Percentiles rank a stretch among this genome's conserved stretches.
phyloP scores from a whole-genome alignment of 805 yeast genomes.

The Suhomyces tanzawaensis region DNA sequence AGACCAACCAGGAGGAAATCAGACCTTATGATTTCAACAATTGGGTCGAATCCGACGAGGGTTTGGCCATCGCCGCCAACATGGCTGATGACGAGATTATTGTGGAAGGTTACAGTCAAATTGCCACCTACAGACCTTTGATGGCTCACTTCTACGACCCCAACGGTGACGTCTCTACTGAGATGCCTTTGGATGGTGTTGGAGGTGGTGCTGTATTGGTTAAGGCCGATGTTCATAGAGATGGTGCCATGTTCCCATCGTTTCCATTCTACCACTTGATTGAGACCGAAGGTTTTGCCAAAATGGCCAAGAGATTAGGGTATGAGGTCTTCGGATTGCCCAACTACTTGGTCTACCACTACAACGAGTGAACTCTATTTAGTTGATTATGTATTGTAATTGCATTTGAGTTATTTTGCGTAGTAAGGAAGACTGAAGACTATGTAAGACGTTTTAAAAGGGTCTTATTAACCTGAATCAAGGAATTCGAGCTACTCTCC shows the following conservation, averaged over 20 bases:
- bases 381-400: not conserved
- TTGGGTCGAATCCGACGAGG: slow-evolving; percentile 87
- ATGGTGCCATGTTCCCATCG: slow-evolving; percentile 99
- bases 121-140: slow-evolving; percentile 90
- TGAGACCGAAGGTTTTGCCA: slow-evolving; percentile 98
- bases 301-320: slow-evolving; percentile 93
- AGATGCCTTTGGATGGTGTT: slow-evolving; percentile 91
- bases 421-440: no score
- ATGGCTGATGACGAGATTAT: slow-evolving; percentile 87
- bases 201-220: slow-evolving; percentile 97
- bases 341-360: slow-evolving; percentile 88
- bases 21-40: slow-evolving; percentile 95
- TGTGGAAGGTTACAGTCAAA: slow-evolving; percentile 90
- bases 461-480: no score
- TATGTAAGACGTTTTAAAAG: no score
- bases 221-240: slow-evolving; percentile 96
- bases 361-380: slow-evolving; percentile 56
- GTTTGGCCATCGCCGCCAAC: slow-evolving; percentile 65
- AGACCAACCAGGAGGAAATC: slow-evolving; percentile 52
- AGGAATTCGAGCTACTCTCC: no score
- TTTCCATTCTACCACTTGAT: slow-evolving; percentile 96
- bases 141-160: slow-evolving; percentile 87
- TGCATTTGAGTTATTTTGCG: no score
- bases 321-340: slow-evolving; percentile 92
- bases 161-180: slow-evolving; percentile 58